phyloP scores from a whole-genome alignment of 768 basidiomycete species.

The Daedaleopsis nitida region DNA sequence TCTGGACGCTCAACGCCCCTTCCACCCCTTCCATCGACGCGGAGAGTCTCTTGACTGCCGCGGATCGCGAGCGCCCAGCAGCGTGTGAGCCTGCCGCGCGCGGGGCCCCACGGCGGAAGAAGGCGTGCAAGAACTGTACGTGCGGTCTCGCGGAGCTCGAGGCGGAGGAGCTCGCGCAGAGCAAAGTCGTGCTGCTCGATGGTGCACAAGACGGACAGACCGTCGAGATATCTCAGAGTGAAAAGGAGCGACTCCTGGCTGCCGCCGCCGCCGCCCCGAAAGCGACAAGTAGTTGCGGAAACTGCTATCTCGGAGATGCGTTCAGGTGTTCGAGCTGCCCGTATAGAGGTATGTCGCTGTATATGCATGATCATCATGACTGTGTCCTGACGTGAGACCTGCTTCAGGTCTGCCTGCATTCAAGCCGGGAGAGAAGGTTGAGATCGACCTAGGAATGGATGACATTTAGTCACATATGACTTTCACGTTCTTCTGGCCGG shows the following conservation, averaged over 20 bases:
- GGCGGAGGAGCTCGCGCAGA: slow-evolving; percentile 68
- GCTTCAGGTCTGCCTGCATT: slow-evolving; percentile 91
- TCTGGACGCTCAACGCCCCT: slow-evolving; percentile 81
- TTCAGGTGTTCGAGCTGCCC: slow-evolving; percentile 97
- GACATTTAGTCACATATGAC: slow-evolving; percentile 57
- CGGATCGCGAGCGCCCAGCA: slow-evolving; percentile 79
- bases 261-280: slow-evolving; percentile 77
- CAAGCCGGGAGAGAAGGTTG: slow-evolving; percentile 97
- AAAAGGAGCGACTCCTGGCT: slow-evolving; percentile 63
- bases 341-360: slow-evolving; percentile 75
- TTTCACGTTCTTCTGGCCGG: not conserved
- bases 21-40: slow-evolving; percentile 78
- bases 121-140: slow-evolving; percentile 94
- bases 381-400: not conserved
- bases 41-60: slow-evolving; percentile 79
- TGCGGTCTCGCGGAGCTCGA: slow-evolving; percentile 96
- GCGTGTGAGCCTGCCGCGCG: slow-evolving; percentile 67
- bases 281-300: slow-evolving; percentile 96
- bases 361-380: not conserved
- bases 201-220: slow-evolving; percentile 61
- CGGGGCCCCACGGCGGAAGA: slow-evolving; percentile 68
- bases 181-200: slow-evolving; percentile 70
- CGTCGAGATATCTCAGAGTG: slow-evolving; percentile 55
- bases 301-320: slow-evolving; percentile 96
- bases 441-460: slow-evolving; percentile 87